A percentile compares a stretch with the other conserved stretches of the same genome.
Conservation (phyloP, 768 basidiomycete genomes). For the Trametes villosa region DNA sequence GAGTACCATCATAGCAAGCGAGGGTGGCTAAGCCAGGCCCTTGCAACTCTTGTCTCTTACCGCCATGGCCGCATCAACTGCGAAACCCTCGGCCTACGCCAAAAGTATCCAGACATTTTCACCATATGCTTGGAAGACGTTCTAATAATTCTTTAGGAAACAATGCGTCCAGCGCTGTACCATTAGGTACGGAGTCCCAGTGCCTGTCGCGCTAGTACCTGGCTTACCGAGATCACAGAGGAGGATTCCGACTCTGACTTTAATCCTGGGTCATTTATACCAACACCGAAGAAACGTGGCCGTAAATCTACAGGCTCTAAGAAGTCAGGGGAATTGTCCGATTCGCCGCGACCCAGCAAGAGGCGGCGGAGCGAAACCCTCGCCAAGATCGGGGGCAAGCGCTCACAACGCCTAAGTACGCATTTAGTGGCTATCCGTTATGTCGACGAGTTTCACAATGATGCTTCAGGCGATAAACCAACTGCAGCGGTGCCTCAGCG, state of each 20-base stretch:
- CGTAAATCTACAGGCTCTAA: conserved; percentile 17
- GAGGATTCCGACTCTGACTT: conserved; percentile 55
- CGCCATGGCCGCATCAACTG: conserved; percentile 5
- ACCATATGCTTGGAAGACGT: background rate
- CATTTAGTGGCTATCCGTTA: background rate
- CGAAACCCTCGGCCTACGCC: conserved; percentile 10
- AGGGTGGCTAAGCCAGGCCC: too few species aligned
- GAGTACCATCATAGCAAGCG: too few species aligned
- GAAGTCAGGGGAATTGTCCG: background rate
- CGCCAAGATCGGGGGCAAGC: background rate
- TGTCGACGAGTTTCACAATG: background rate
- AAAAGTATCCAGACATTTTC: background rate
- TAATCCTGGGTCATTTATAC: conserved; percentile 43
- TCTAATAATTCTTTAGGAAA: conserved; percentile 1
- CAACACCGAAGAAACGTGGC: conserved; percentile 34
- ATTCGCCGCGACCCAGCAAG: conserved; percentile 5
- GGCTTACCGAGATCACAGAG: conserved; percentile 3
- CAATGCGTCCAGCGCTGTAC: conserved; percentile 38
- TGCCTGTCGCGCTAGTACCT: background rate
- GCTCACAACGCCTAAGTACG: conserved; percentile 26
- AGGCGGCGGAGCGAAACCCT: conserved; percentile 10
- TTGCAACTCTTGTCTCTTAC: conserved; percentile 9
- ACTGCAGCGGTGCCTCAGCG: conserved; percentile 9
- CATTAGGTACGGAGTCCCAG: conserved; percentile 35
- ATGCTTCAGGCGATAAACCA: background rate